Base-by-base conservation (phyloP, 2,329 filamentous ascomycete genomes). In the Onygenales sp. region DNA sequence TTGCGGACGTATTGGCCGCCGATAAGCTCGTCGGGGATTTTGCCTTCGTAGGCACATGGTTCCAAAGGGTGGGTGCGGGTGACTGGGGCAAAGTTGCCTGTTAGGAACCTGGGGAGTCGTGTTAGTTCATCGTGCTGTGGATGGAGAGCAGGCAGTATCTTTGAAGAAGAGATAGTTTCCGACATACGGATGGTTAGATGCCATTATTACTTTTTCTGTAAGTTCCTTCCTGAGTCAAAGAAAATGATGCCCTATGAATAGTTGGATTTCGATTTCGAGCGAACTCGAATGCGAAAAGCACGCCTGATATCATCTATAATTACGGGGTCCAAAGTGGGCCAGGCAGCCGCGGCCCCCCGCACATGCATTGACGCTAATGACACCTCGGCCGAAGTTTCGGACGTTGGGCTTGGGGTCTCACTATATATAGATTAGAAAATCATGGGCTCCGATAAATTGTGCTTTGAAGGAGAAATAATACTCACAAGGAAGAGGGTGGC, bases 1-100 rank as follows among this genome's bases (percentile, higher is more conserved):
- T 88, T 88, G 13, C 85, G 80, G 32, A 88, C 80, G 61, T 88
- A 88, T 66, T 88, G 79, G 10, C 85, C 85, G 1, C 83, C 85
- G 7, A 76, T 74, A 42, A 88, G 74, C 56, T 87, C 84, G n/a
- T 69, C 57, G 1, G 85, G 85, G 49, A 88, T 82, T 0, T 57
- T 63, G 6, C 85, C 85, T 2, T 74, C 72, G 60, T 77, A 80
- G 1, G 70, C 59, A 56, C 84, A 87, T 49, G 76, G 73, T 32
- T 78, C 84, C 13, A 85, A 71, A 8, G 74, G 68, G 17, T 76
- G 70, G 40, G 76, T 80, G 49, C 73, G 73, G 4, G 80, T 75
- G 1, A 86, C 78, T 0, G 85, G 84, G 0, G 84, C 84, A 63
- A 87, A 88, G 64, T 88, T 88, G 45, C 85, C 85, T 5, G 76